phyloP scores from a whole-genome alignment of 805 yeast genomes.

The Barnettozyma vustinii region DNA sequence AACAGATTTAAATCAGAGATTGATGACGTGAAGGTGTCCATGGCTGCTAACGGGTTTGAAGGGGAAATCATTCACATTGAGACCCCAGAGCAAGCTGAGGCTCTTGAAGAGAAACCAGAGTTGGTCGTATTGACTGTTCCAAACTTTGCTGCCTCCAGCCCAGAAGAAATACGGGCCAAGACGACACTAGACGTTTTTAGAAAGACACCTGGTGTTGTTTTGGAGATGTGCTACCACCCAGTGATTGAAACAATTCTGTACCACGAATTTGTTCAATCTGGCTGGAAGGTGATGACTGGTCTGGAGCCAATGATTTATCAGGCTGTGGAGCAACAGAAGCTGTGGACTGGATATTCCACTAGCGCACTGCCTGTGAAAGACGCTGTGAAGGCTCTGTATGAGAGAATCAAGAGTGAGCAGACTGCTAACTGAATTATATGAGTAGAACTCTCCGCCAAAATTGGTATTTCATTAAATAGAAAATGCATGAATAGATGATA shows the following conservation, averaged over 20 bases:
- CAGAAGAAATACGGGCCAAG: slow-evolving; percentile 19
- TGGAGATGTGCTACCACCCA: slow-evolving; percentile 26
- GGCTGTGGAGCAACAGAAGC: slow-evolving; percentile 22
- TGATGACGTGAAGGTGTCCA: slow-evolving; percentile 12
- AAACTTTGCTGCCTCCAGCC: slow-evolving; percentile 16
- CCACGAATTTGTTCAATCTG: slow-evolving; percentile 11
- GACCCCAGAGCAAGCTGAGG: slow-evolving; percentile 18
- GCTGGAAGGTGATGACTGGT: slow-evolving; percentile 24
- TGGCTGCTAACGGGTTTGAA: slow-evolving; percentile 20
- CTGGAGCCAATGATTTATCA: slow-evolving; percentile 26
- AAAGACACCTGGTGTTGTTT: slow-evolving; percentile 17
- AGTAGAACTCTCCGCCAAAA: too few species aligned
- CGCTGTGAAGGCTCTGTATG: slow-evolving; percentile 9
- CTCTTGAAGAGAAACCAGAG: slow-evolving; percentile 13
- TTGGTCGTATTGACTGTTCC: slow-evolving; percentile 22
- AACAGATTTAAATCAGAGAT: slow-evolving; percentile 22
- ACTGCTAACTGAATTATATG: slow-evolving; percentile 5
- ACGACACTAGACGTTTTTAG: slow-evolving; percentile 20
- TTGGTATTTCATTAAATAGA: too few species aligned
- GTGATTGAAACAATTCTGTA: slow-evolving; percentile 17
- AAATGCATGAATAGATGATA: too few species aligned
- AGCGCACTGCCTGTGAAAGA: slow-evolving; percentile 17
- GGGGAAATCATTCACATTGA: slow-evolving; percentile 23
- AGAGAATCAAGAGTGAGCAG: slow-evolving; percentile 4
- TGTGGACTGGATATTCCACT: slow-evolving; percentile 22